These are phyloP conservation scores for Lagerstroemia speciosa DNA, from an alignment of 345 rosid genomes.

Conservation along the genomic window DNA sequence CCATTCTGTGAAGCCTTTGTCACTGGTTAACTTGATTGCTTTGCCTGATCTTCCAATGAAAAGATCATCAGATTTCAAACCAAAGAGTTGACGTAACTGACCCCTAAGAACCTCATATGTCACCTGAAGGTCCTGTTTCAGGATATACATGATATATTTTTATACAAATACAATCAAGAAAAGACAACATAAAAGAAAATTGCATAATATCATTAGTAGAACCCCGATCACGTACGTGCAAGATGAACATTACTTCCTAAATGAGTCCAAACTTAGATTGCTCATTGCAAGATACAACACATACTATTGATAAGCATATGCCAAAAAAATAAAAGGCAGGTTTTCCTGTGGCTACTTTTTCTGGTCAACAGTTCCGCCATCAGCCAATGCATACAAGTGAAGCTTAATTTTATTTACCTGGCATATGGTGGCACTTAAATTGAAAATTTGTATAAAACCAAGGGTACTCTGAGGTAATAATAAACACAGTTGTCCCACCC, in stretches of 20 bases:
- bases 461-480: not conserved
- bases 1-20: slow-evolving; percentile 91
- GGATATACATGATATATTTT: slow-evolving; percentile 8
- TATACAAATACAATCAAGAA: slow-evolving; percentile 2
- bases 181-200: not conserved
- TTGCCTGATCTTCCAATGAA: slow-evolving; percentile 49
- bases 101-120: slow-evolving; percentile 84
- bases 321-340: too few species aligned
- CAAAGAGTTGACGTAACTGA: slow-evolving; percentile 82
- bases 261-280: too few species aligned
- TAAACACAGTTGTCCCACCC: not conserved
- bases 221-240: not conserved
- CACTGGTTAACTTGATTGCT: slow-evolving; percentile 57
- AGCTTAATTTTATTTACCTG: too few species aligned
- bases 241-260: not conserved
- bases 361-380: too few species aligned
- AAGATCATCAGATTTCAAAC: slow-evolving; percentile 52
- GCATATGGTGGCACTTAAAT: too few species aligned
- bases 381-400: too few species aligned
- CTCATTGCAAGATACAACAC: too few species aligned
- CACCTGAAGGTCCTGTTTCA: slow-evolving; percentile 63
- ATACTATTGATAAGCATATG: not conserved
- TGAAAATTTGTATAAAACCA: not conserved
- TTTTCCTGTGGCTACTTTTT: too few species aligned
- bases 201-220: not conserved